Evolutionary conservation across 495 filamentous ascomycete genomes (phyloP).

Genomic region (Platismatia glauca): DNA sequence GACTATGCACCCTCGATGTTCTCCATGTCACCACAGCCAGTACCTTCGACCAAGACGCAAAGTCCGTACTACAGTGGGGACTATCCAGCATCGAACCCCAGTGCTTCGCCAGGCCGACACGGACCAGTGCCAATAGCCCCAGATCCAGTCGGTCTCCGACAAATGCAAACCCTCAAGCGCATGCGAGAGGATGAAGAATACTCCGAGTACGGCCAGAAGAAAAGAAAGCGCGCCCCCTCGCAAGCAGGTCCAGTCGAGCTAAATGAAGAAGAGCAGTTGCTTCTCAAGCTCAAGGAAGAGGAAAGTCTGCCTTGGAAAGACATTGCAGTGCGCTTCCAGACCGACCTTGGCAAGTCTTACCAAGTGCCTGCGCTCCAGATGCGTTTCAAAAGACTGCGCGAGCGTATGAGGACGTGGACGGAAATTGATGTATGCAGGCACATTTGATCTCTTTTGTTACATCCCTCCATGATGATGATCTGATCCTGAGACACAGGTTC

Average conservation of each 20-base stretch:
- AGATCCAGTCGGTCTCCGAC: constrained; percentile 26
- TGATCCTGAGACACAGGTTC: constrained; percentile 32
- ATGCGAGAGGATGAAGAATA: constrained; percentile 26
- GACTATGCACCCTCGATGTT: constrained; percentile 24
- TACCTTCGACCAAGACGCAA: constrained; percentile 16
- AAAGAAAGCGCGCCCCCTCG: constrained; percentile 25
- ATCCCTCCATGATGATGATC: constrained; percentile 20
- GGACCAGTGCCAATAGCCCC: constrained; percentile 25
- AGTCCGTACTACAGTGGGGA: constrained; percentile 21
- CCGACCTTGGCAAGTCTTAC: constrained; percentile 53
- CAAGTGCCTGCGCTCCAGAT: constrained; percentile 65
- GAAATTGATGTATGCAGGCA: constrained; percentile 50
- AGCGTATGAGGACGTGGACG: constrained; percentile 57
- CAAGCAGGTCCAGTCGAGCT: constrained; percentile 29
- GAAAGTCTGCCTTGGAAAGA: constrained; percentile 61
- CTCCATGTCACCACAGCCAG: constrained; percentile 22
- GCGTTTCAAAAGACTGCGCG: constrained; percentile 58
- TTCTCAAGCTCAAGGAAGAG: constrained; percentile 58
- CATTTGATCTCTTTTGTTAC: constrained; percentile 22
- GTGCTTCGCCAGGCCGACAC: constrained; percentile 20
- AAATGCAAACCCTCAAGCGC: constrained; percentile 26
- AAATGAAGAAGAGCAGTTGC: constrained; percentile 57
- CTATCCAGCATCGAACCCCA: constrained; percentile 17
- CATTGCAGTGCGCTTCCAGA: constrained; percentile 55
- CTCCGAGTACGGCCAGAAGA: constrained; percentile 24